Evolutionary conservation across 768 basidiomycete genomes (phyloP), one percentile per base, ranked within the genome.

Genomic region (Pleurotus platypus): DNA sequence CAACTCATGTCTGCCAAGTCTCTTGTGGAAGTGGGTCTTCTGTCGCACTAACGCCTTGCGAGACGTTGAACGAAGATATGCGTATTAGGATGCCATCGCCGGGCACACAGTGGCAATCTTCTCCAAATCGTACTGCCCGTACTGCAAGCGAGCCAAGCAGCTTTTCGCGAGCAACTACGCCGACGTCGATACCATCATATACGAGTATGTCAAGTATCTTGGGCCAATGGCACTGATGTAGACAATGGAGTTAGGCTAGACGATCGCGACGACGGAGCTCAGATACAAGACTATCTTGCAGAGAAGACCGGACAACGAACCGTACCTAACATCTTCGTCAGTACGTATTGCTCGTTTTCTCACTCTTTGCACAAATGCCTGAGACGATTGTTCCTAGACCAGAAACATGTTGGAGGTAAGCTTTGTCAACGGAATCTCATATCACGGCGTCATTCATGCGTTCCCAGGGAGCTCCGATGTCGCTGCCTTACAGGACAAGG

Each of bases 281-380:
- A 58, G 0, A 82, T 86, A 58, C 85, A 86, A 62, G 64, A 69
- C 49, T 85, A 84, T 63, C 75, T 86, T 18, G 18, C 3, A 12
- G 46, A 70, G 43, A 80, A 77, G 73, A 83, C 84, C 0, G 74
- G 75, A 5, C 84, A 80, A 62, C 62, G 73, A 16, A 77, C 78
- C 20, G 85, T 86, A 4, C 85, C 84, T 27, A 82, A 82, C 63
- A 78, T 82, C 55, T 86, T 84, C 71, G 81, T 86, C 60, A 76
- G 81, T 83, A 51, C 53, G 82, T 65, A 35, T 43, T 47, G 15
- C 4, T 24, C 38, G 8, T 53, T 40, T 16, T 39, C 16, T 53
- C 24, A 6, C 12, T 39, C 40, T 16, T n/a, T 2, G 24, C 24
- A 39, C 5, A 11, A 6, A 12, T 53, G 15, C 35, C n/a, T 18